These are phyloP conservation scores for Acacia concinna DNA, from an alignment of 331 rosid species.

Conservation along the genomic window DNA sequence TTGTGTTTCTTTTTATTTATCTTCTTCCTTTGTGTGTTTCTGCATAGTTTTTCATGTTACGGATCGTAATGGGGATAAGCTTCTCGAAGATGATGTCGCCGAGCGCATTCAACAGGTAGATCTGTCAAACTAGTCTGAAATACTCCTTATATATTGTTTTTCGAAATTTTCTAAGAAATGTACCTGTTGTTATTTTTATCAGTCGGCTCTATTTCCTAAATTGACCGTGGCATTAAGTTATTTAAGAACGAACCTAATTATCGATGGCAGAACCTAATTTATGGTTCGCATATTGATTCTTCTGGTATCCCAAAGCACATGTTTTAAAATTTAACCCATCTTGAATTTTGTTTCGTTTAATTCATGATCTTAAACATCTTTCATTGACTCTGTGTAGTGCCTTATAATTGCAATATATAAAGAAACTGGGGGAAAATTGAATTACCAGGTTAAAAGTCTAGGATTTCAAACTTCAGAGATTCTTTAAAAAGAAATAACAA, in stretches of 20 bases:
- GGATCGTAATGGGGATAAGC: conserved; percentile 80
- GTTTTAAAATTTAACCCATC: background rate
- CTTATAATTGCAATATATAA: conserved; percentile 26
- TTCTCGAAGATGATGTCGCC: conserved; percentile 66
- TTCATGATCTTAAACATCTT: conserved; percentile 14
- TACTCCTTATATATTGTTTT: background rate
- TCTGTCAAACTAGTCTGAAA: conserved; percentile 30
- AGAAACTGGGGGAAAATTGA: background rate
- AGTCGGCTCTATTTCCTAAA: background rate
- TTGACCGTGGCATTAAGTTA: conserved; percentile 2
- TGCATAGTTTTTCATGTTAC: conserved; percentile 83
- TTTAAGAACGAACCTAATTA: background rate
- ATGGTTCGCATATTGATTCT: background rate
- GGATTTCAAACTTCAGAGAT: background rate
- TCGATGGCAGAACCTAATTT: background rate
- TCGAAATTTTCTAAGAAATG: background rate
- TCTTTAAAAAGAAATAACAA: background rate
- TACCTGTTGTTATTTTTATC: background rate
- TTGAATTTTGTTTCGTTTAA: background rate
- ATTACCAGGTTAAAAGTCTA: background rate
- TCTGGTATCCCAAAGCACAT: background rate
- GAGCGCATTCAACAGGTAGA: conserved; percentile 93
- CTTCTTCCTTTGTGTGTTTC: conserved; percentile 16
- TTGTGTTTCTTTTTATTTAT: background rate
- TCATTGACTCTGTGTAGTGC: background rate